These are phyloP conservation scores for Vararia minispora DNA, from an alignment of 768 basidiomycete species.

Conservation along the genomic window DNA sequence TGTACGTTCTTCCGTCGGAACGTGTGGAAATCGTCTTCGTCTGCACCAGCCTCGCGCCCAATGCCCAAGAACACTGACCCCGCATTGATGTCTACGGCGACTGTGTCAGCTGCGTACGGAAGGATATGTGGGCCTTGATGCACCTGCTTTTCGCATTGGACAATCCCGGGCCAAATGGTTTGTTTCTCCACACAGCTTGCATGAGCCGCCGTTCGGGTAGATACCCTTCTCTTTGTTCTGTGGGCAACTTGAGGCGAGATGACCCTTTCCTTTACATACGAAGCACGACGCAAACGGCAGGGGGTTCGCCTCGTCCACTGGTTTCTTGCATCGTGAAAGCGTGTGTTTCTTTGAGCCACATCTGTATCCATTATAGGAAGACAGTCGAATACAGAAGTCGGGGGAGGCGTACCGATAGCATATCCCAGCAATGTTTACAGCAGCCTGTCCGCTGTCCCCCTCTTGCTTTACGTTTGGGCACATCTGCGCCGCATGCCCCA, in stretches of 20 bases:
- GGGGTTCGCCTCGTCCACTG: constrained; percentile 48
- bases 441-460: constrained; percentile 12
- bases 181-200: constrained; percentile 81
- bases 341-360: constrained; percentile 76
- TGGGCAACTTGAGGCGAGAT: constrained; percentile 77
- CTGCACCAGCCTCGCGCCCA: constrained; percentile 56
- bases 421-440: constrained; percentile 52
- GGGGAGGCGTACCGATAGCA: constrained; percentile 21
- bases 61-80: constrained; percentile 33
- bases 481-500: constrained; percentile 74
- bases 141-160: constrained; percentile 47
- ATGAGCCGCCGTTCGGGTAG: constrained; percentile 85
- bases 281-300: constrained; percentile 89
- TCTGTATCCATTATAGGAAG: constrained; percentile 25
- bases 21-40: constrained; percentile 91
- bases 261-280: constrained; percentile 76
- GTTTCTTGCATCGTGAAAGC: constrained; percentile 66
- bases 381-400: neutral
- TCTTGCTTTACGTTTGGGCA: constrained; percentile 45
- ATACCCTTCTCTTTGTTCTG: constrained; percentile 71
- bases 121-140: too few relatives aligned
- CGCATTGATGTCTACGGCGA: constrained; percentile 29
- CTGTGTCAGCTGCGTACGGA: too few relatives aligned
- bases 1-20: constrained; percentile 56
- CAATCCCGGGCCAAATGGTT: constrained; percentile 84